Evolutionary conservation across 1,284 basidiomycete species (phyloP), one percentile per base, ranked within the genome.

Genomic region (Lentinula novae-zelandiae): DNA sequence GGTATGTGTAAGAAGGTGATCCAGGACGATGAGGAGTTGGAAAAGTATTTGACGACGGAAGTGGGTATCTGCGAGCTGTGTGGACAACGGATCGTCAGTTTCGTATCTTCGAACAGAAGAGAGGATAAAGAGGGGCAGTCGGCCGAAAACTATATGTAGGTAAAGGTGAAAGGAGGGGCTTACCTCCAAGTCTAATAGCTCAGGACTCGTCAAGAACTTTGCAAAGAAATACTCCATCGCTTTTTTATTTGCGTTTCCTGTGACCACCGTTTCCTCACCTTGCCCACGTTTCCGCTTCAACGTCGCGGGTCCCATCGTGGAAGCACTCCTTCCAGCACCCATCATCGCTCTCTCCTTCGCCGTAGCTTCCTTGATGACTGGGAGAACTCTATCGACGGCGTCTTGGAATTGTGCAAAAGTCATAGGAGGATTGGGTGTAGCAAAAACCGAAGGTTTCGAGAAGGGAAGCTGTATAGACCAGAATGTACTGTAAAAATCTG

Each of bases 41-140:
- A 95, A 87, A 31, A 96, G 79, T 69, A 95, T 85, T 75, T 96
- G 95, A n/a, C 93, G 87, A 22, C 95, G 89, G 76, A 96, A 96
- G 64, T 90, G 85, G 0, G 89, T 88, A 69, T 96, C 93, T 20
- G 92, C 89, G 62, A 96, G 85, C 92, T 94, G 66, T 22, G 15
- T 20, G 15, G 12, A 44, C 5, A 38, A 38, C 36, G 12, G 12
- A 12, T 38, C 12, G 36, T 38, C 36, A 38, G 6, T 38, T 12
- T 38, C 4, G 12, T 38, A 38, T 38, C 7, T 38, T 12, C 5
- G 36, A 38, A 12, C 8, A 9, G 36, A 8, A 38, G 12, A 38
- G 4, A 38, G 7, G 12, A 12, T 38, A 12, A 8, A 38, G 7
- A 38, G 12, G 12, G 36, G 1, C 36, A 4, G 5, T 38, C 36